Percentiles rank a stretch among this genome's conserved stretches.
phyloP scores from a whole-genome alignment of 345 rosid species.

The Salix exigua region DNA sequence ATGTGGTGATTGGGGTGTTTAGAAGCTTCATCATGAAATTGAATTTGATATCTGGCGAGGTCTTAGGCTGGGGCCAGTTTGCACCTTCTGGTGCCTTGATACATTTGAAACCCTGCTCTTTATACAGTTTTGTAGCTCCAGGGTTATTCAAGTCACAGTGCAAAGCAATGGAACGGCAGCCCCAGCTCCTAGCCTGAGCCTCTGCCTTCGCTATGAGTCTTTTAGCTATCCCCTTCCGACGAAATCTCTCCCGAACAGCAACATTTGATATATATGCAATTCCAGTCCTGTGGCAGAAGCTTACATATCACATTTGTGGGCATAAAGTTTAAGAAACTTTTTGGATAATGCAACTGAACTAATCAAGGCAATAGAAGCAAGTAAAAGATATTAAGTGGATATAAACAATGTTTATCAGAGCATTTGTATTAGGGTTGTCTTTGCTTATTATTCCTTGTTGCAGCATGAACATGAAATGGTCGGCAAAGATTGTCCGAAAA shows the following conservation, averaged over 20 bases:
- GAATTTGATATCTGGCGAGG: conserved; percentile 58
- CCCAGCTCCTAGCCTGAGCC: conserved; percentile 81
- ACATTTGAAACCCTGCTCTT: conserved; percentile 64
- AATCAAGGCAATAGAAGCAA: too few relatives aligned
- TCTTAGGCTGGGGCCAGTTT: conserved; percentile 75
- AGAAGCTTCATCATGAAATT: conserved; percentile 93
- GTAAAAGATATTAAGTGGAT: too few relatives aligned
- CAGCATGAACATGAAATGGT: too few relatives aligned
- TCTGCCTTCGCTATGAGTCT: conserved; percentile 75
- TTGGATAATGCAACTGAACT: too few relatives aligned
- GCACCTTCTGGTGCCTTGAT: conserved; percentile 79
- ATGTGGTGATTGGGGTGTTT: conserved; percentile 28
- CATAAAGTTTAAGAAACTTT: too few relatives aligned
- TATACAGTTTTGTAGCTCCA: conserved; percentile 69
- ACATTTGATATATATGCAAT: conserved; percentile 89
- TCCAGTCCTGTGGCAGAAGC: conserved; percentile 54
- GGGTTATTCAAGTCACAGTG: conserved; percentile 76
- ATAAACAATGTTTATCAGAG: too few relatives aligned
- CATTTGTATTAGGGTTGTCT: too few relatives aligned
- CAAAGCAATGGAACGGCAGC: conserved; percentile 74
- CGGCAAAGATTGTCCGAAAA: too few relatives aligned
- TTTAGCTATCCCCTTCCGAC: conserved; percentile 83
- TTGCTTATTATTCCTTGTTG: too few relatives aligned
- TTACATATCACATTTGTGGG: not conserved
- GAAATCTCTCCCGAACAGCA: conserved; percentile 71